Evolutionary conservation across 2,329 filamentous ascomycete species (phyloP), one percentile per base, ranked within the genome.

Genomic region (Ceratocystis smalleyi): DNA sequence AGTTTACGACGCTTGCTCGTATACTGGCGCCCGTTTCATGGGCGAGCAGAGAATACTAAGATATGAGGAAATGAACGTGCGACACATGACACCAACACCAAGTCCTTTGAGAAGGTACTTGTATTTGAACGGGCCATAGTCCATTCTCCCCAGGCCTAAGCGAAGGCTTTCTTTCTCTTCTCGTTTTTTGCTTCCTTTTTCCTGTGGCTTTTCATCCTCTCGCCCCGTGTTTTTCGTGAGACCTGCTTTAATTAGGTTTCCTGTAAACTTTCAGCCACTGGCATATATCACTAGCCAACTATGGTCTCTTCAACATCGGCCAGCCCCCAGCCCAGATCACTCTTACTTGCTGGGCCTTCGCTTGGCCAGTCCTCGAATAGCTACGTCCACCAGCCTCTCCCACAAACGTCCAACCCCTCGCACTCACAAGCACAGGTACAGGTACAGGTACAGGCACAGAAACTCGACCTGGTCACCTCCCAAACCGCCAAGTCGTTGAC

Each of bases 1-100:
- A 5, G 54, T 57, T 57, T 57, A 57, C 54, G 54, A 57, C 54
- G 54, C 27, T 40, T 19, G 54, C 54, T 57, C 54, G 54, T 57
- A 57, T 57, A 57, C 32, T 57, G 32, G 22, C 17, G 15, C 7
- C 32, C 27, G 17, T 32, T n/a, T n/a, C 17, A 57, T n/a, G 30
- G 24, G 4, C 30, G 22, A 19, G 2, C 17, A 32, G 54, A 35
- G 15, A 35, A n/a, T n/a, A 57, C 15, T 35, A 57, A 19, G 30
- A 51, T 51, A 19, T 17, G 32, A 55, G 51, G 30, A 55, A 8
- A 5, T 17, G 27, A 57, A 7, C 3, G 54, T 30, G 54, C 54
- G 4, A 3, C n/a, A n/a, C 47, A 35, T 6, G 2, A 51, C 10
- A 15, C 47, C 17, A 10, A 24, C 22, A 12, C 19, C 47, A 51